Conservation (phyloP, 495 filamentous ascomycete genomes). For the Cercophora sp. region DNA sequence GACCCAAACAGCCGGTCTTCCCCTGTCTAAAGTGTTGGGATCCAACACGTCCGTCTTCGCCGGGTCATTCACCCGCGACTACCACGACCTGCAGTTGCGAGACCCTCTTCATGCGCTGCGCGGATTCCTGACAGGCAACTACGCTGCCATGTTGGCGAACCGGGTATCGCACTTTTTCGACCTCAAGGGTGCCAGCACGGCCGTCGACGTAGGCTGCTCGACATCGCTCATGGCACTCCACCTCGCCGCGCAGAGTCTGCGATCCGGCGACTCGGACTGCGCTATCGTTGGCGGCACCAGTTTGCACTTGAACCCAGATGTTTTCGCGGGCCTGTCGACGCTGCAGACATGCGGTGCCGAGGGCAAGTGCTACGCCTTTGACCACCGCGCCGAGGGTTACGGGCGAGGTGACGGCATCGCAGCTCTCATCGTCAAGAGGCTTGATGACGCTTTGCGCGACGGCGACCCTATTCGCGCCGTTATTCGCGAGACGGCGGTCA, state of each 20-base stretch:
- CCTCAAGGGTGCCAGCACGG: constrained; percentile 44
- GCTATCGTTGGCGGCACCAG: constrained; percentile 38
- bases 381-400: constrained; percentile 58
- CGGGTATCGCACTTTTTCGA: constrained; percentile 49
- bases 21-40: no score
- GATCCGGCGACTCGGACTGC: constrained; percentile 29
- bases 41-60: constrained; percentile 34
- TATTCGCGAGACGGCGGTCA: constrained; percentile 51
- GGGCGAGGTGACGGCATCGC: constrained; percentile 57
- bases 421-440: constrained; percentile 50
- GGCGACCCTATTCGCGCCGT: constrained; percentile 55
- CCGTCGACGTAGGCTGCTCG: constrained; percentile 53
- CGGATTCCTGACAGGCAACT: constrained; percentile 24
- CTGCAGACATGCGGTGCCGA: no score
- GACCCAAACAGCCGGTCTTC: no score
- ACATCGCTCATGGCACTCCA: constrained; percentile 49
- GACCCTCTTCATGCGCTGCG: not conserved
- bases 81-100: not conserved
- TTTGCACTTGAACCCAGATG: constrained; percentile 24
- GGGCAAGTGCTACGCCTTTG: no score
- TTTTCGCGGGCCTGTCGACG: constrained; percentile 13
- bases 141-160: constrained; percentile 44
- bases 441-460: constrained; percentile 44
- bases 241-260: constrained; percentile 45
- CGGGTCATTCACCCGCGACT: not conserved